These are phyloP conservation scores for Loxodes magnus DNA, from an alignment of 73 alveolate species.

Conservation along the genomic window DNA sequence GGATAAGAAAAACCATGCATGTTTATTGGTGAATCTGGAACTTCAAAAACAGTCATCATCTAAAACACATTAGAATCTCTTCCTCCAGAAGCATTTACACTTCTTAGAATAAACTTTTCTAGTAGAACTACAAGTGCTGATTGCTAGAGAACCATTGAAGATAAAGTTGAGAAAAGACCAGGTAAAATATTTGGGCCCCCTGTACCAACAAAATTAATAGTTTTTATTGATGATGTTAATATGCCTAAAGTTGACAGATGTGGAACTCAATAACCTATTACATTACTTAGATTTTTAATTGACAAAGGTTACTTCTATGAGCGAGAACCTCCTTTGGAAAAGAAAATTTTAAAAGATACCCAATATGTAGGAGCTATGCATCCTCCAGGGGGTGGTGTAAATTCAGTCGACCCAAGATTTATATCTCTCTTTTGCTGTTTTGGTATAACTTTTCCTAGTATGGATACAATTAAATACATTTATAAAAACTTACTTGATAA, in stretches of 20 bases:
- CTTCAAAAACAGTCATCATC: slow-evolving; percentile 72
- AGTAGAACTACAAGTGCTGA: slow-evolving; percentile 95
- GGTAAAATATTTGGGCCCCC: slow-evolving; percentile 96
- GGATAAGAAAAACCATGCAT: slow-evolving; percentile 3
- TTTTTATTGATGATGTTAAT: slow-evolving; percentile 95
- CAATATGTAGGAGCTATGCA: slow-evolving; percentile 92
- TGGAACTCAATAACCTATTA: slow-evolving; percentile 98
- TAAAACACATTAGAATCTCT: slow-evolving; percentile 71
- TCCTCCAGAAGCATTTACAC: slow-evolving; percentile 68
- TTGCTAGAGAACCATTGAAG: slow-evolving; percentile 92
- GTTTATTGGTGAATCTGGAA: slow-evolving; percentile 32
- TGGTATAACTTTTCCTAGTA: slow-evolving; percentile 75
- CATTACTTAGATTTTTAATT: slow-evolving; percentile 89
- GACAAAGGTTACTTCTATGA: slow-evolving; percentile 66
- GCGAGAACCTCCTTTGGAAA: slow-evolving; percentile 17
- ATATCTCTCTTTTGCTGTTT: slow-evolving; percentile 83
- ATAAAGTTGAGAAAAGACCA: slow-evolving; percentile 87
- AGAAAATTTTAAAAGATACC: slow-evolving; percentile 86
- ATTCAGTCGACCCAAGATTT: slow-evolving; percentile 96
- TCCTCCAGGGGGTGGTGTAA: slow-evolving; percentile 99
- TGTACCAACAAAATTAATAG: slow-evolving; percentile 88
- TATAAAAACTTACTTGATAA: slow-evolving; percentile 81
- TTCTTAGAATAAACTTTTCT: slow-evolving; percentile 97
- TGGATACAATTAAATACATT: slow-evolving; percentile 80
- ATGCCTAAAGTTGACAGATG: slow-evolving; percentile 95